Percentiles rank a stretch among this genome's conserved stretches.
Conservation (phyloP, 75 land plant genomes). For the Cunninghamia lanceolata region DNA sequence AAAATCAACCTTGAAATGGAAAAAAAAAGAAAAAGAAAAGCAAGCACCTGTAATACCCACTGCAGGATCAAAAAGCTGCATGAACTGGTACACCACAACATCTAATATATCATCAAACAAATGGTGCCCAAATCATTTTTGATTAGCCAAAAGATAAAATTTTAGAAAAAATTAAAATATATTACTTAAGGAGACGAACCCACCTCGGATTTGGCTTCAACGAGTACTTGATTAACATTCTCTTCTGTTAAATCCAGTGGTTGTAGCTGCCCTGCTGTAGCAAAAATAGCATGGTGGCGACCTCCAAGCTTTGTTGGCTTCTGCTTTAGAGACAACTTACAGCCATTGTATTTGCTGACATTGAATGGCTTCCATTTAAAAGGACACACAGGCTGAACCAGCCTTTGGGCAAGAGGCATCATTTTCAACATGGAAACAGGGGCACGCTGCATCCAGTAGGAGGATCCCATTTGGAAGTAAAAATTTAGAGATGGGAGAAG, state of each 20-base stretch:
- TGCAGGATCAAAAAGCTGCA: slow-evolving; percentile 65
- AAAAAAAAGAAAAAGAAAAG: not conserved
- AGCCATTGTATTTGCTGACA: not conserved
- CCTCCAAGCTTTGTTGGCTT: not conserved
- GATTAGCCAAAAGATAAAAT: not conserved
- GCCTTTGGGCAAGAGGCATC: not conserved
- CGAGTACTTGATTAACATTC: slow-evolving; percentile 57
- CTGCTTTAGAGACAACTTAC: not conserved
- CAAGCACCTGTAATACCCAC: slow-evolving; percentile 72
- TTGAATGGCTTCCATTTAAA: not conserved
- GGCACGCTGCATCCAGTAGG: not conserved
- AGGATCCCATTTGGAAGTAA: not conserved
- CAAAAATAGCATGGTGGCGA: not conserved
- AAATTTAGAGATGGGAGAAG: not conserved
- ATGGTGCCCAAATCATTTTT: slow-evolving; percentile 1
- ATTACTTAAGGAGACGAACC: not conserved
- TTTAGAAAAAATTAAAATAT: not conserved
- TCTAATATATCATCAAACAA: not conserved
- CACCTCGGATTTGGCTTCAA: slow-evolving; percentile 71
- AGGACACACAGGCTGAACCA: not conserved
- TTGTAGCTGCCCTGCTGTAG: slow-evolving; percentile 4
- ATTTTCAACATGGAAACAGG: not conserved
- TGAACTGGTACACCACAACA: slow-evolving; percentile 46
- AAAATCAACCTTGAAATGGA: not conserved
- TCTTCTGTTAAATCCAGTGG: slow-evolving; percentile 84